These are phyloP conservation scores for Medakamo hakoo DNA, from an alignment of 139 green algal genomes.

Conservation along the genomic window DNA sequence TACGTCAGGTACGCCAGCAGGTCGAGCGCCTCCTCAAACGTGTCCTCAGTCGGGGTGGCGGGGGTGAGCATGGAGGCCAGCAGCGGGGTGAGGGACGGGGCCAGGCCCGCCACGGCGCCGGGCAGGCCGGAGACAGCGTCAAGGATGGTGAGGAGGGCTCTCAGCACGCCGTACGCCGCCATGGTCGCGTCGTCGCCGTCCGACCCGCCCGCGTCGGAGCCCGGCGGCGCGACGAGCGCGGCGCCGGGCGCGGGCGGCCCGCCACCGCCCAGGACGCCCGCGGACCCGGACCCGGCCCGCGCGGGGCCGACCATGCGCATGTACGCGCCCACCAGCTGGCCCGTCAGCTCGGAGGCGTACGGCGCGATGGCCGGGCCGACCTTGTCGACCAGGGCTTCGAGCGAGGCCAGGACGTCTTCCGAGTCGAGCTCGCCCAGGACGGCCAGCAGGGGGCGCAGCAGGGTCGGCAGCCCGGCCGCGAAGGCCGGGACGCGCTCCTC, in stretches of 20 bases:
- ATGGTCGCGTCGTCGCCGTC: slow-evolving; percentile 42
- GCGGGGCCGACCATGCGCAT: slow-evolving; percentile 33
- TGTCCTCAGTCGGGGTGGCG: slow-evolving; percentile 51
- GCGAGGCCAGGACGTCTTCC: slow-evolving; percentile 81
- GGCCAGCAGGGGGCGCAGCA: slow-evolving; percentile 31
- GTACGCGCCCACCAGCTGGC: slow-evolving; percentile 56
- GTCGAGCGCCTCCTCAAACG: slow-evolving; percentile 83
- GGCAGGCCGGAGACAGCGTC: slow-evolving; percentile 58
- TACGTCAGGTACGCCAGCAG: slow-evolving; percentile 87
- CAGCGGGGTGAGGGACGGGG: slow-evolving; percentile 52
- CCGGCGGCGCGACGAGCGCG: not conserved
- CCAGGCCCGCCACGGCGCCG: not conserved
- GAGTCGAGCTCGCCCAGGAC: slow-evolving; percentile 50
- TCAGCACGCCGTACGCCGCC: slow-evolving; percentile 72
- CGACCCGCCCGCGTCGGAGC: slow-evolving; percentile 16
- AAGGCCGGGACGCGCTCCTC: slow-evolving; percentile 56
- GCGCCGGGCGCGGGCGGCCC: no score
- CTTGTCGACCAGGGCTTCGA: slow-evolving; percentile 91
- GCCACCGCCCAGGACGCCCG: not conserved
- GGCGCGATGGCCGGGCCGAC: slow-evolving; percentile 84
- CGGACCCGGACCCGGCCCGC: slow-evolving; percentile 11
- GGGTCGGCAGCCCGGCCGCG: slow-evolving; percentile 56
- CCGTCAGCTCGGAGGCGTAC: slow-evolving; percentile 60
- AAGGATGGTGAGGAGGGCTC: slow-evolving; percentile 77
- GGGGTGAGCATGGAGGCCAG: slow-evolving; percentile 71